Evolutionary conservation across 805 yeast species (phyloP).

Genomic region (Hyphopichia homilentoma): DNA sequence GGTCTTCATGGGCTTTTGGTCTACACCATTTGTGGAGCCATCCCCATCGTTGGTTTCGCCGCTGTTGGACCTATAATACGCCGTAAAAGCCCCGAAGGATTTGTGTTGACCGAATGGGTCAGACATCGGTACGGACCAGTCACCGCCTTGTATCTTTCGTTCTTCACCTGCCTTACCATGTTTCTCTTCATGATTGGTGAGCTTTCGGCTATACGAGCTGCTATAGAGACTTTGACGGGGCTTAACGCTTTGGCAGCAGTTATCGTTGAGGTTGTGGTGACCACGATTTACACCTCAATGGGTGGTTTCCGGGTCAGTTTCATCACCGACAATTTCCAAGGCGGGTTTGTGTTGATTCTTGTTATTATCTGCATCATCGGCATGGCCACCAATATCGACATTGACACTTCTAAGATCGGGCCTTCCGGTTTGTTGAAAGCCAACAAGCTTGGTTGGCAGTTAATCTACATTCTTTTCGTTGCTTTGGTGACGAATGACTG

Average conservation of each 20-base stretch:
- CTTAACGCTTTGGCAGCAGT: constrained; percentile 75
- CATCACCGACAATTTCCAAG: constrained; percentile 83
- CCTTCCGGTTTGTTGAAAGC: constrained; percentile 62
- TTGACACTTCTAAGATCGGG: constrained; percentile 59
- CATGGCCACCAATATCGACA: constrained; percentile 69
- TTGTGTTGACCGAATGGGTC: constrained; percentile 94
- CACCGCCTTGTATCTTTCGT: constrained; percentile 71
- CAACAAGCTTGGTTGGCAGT: constrained; percentile 82
- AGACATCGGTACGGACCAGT: constrained; percentile 71
- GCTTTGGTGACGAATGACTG: constrained; percentile 90
- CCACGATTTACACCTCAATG: constrained; percentile 78
- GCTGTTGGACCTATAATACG: constrained; percentile 78
- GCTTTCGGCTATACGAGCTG: constrained; percentile 73
- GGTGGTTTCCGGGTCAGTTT: constrained; percentile 92
- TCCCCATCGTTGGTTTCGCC: constrained; percentile 84
- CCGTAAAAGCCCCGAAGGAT: constrained; percentile 80
- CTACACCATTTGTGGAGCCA: constrained; percentile 72
- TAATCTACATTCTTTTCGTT: constrained; percentile 75
- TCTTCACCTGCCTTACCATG: constrained; percentile 80
- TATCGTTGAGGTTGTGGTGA: constrained; percentile 81
- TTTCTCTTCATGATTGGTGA: constrained; percentile 86
- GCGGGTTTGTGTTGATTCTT: constrained; percentile 62
- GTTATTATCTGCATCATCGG: constrained; percentile 72
- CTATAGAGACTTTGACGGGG: constrained; percentile 74
- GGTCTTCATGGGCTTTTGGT: constrained; percentile 87